Conservation (phyloP, 805 yeast genomes). For the Lachancea fermentati region DNA sequence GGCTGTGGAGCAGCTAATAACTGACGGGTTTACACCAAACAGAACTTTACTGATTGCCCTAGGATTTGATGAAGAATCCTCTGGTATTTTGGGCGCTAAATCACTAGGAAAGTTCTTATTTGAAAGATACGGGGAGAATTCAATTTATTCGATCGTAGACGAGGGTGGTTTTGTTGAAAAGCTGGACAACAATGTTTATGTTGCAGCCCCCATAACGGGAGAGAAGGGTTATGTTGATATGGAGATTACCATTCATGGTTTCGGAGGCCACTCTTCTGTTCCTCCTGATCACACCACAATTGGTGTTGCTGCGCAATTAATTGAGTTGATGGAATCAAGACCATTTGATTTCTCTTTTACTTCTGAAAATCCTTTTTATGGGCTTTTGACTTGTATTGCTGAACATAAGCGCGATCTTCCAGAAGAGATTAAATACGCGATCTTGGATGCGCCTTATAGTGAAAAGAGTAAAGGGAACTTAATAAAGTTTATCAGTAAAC, state of each 20-base stretch:
- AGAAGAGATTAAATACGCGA: constrained; percentile 17
- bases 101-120: constrained; percentile 40
- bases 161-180: constrained; percentile 46
- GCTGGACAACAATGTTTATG: constrained; percentile 40
- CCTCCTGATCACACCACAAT: constrained; percentile 81
- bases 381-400: constrained; percentile 56
- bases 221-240: constrained; percentile 60
- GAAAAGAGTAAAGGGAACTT: constrained; percentile 34
- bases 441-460: constrained; percentile 35
- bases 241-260: constrained; percentile 45
- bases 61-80: constrained; percentile 78
- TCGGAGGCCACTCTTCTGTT: constrained; percentile 75
- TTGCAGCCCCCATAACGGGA: constrained; percentile 51
- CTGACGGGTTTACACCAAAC: constrained; percentile 47
- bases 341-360: constrained; percentile 37
- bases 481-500: constrained; percentile 18
- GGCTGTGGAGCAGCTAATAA: constrained; percentile 50
- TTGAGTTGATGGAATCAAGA: constrained; percentile 49
- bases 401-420: constrained; percentile 35
- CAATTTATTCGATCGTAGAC: constrained; percentile 61
- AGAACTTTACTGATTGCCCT: constrained; percentile 60
- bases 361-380: constrained; percentile 53
- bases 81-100: constrained; percentile 59
- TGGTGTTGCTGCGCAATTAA: constrained; percentile 61
- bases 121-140: constrained; percentile 53